Evolutionary conservation across 805 yeast genomes (phyloP).

Genomic region (Scheffersomyces spartinae): DNA sequence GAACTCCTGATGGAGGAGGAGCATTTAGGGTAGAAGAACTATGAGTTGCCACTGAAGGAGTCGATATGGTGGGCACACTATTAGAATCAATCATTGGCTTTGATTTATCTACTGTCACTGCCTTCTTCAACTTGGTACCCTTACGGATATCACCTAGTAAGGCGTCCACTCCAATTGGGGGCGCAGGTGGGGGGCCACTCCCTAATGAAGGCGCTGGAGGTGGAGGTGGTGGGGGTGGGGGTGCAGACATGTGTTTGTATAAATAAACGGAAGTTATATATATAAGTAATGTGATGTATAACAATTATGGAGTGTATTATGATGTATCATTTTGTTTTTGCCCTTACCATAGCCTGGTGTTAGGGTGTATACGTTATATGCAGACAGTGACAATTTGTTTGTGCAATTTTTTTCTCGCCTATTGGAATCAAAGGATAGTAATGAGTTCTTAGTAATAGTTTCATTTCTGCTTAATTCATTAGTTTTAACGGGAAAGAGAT

Average conservation of each 20-base stretch:
- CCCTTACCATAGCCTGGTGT: no score
- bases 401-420: no score
- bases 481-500: no score
- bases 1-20: constrained; percentile 22
- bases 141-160: constrained; percentile 76
- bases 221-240: constrained; percentile 51
- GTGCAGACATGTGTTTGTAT: constrained; percentile 22
- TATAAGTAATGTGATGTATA: no score
- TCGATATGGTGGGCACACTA: constrained; percentile 8
- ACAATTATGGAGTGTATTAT: no score
- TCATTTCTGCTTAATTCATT: no score
- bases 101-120: constrained; percentile 33
- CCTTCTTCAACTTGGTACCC: constrained; percentile 29
- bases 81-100: constrained; percentile 46
- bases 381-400: no score
- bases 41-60: constrained; percentile 12
- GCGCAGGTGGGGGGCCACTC: constrained; percentile 20
- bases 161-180: constrained; percentile 25
- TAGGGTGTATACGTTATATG: no score
- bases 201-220: constrained; percentile 33
- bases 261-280: no score
- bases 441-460: no score
- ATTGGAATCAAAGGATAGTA: no score
- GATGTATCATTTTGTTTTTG: no score
- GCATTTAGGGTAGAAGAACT: constrained; percentile 7